These are phyloP conservation scores for Neurospora cerealis DNA, from an alignment of 495 filamentous ascomycete species.

Conservation along the genomic window DNA sequence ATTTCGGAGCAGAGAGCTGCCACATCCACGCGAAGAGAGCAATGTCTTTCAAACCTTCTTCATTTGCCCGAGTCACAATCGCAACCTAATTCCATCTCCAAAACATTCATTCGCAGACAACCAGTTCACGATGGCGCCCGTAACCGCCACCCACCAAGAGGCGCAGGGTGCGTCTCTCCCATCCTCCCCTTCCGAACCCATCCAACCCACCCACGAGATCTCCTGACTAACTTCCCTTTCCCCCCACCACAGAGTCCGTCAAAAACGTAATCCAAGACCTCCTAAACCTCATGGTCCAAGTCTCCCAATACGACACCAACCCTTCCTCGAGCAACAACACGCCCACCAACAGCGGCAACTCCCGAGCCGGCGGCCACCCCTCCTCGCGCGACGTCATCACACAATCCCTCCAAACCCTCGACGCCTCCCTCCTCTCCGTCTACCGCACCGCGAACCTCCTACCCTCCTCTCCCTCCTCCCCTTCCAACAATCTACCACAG, in stretches of 20 bases:
- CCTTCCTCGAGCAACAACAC: not conserved
- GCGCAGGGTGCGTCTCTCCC: constrained; percentile 31
- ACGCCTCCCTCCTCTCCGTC: constrained; percentile 21
- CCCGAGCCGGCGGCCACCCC: not conserved
- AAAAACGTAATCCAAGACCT: constrained; percentile 77
- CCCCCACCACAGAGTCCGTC: constrained; percentile 39
- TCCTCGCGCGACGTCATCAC: not conserved
- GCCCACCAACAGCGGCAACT: not conserved
- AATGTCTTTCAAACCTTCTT: not conserved
- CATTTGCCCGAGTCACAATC: not conserved
- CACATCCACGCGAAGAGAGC: not conserved
- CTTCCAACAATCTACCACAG: constrained; percentile 53
- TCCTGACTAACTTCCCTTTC: constrained; percentile 3
- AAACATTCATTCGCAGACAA: not conserved
- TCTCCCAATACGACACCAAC: constrained; percentile 55
- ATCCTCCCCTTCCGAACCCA: not conserved
- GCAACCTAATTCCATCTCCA: not conserved
- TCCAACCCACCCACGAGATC: not conserved
- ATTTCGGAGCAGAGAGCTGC: not conserved
- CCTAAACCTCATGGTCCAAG: constrained; percentile 68
- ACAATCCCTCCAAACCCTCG: not conserved
- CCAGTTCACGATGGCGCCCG: constrained; percentile 34
- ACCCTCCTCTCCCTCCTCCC: constrained; percentile 65
- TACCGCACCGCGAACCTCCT: constrained; percentile 42
- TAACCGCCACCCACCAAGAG: constrained; percentile 32